Conservation (phyloP, 2,329 filamentous ascomycete genomes). For the Exophiala sp. region DNA sequence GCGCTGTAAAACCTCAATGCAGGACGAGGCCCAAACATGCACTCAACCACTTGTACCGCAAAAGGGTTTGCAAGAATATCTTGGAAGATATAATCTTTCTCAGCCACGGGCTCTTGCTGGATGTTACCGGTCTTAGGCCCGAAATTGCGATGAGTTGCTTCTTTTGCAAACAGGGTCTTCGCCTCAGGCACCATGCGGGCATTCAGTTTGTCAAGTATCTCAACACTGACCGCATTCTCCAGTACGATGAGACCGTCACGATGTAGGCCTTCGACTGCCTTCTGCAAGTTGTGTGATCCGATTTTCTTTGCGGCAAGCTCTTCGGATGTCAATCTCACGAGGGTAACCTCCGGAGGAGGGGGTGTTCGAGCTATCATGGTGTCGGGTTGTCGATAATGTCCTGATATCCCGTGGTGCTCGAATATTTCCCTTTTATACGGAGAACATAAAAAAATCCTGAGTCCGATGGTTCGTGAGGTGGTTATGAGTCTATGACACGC, state of each 20-base stretch:
- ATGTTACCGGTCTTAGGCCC: neutral
- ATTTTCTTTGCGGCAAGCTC: no score
- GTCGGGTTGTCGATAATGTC: no score
- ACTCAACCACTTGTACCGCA: slow-evolving; percentile 20
- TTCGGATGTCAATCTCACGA: no score
- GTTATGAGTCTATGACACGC: no score
- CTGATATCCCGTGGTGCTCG: no score
- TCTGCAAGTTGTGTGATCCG: neutral
- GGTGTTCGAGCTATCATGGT: no score
- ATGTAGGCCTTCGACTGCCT: neutral
- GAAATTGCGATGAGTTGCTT: neutral
- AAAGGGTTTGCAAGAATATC: neutral
- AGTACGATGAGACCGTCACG: neutral
- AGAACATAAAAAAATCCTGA: no score
- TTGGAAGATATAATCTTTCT: neutral
- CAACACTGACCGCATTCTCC: neutral
- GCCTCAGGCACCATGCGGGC: neutral
- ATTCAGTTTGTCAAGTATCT: neutral
- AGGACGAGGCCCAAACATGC: slow-evolving; percentile 37
- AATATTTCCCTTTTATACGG: no score
- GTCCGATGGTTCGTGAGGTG: no score
- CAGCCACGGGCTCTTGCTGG: neutral
- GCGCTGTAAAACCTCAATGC: slow-evolving; percentile 36
- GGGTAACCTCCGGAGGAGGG: no score
- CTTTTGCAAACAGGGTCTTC: neutral